phyloP scores from a whole-genome alignment of 805 yeast species.

The Saccharomycopsis selenospora region DNA sequence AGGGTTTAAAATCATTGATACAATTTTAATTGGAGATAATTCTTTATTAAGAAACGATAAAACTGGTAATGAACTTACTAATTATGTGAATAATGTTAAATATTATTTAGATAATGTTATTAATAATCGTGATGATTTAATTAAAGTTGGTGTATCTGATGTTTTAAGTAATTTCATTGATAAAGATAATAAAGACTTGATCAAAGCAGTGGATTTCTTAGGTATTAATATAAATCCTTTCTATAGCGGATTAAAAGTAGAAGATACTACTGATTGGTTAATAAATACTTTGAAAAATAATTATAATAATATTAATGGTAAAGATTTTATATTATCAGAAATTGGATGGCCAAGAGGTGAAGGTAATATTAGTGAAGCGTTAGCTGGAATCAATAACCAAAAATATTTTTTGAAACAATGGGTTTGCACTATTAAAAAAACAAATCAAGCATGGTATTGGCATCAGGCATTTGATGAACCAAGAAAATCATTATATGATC shows the following conservation, averaged over 20 bases:
- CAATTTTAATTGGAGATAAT: slow-evolving; percentile 56
- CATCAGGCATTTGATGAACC: slow-evolving; percentile 72
- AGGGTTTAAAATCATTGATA: slow-evolving; percentile 35
- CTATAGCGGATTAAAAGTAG: slow-evolving; percentile 48
- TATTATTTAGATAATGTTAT: slow-evolving; percentile 30
- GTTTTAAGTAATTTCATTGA: slow-evolving; percentile 35
- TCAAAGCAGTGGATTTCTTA: slow-evolving; percentile 43
- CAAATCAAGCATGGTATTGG: slow-evolving; percentile 44
- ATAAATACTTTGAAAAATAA: slow-evolving; percentile 39
- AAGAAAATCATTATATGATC: slow-evolving; percentile 50
- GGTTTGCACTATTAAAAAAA: slow-evolving; percentile 39
- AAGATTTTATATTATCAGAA: slow-evolving; percentile 44
- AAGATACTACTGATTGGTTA: slow-evolving; percentile 46
- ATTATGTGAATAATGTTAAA: slow-evolving; percentile 38
- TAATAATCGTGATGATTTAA: slow-evolving; percentile 24
- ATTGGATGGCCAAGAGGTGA: slow-evolving; percentile 71
- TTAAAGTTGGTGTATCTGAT: slow-evolving; percentile 56
- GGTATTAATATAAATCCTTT: slow-evolving; percentile 67
- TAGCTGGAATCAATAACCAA: slow-evolving; percentile 39
- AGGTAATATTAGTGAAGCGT: slow-evolving; percentile 39
- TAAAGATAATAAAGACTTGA: slow-evolving; percentile 30
- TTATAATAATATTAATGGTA: slow-evolving; percentile 27
- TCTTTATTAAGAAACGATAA: slow-evolving; percentile 49
- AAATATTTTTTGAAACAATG: slow-evolving; percentile 45
- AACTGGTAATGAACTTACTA: slow-evolving; percentile 31